Conservation (phyloP, 73 alveolate genomes). For the Breviolum minutum region DNA sequence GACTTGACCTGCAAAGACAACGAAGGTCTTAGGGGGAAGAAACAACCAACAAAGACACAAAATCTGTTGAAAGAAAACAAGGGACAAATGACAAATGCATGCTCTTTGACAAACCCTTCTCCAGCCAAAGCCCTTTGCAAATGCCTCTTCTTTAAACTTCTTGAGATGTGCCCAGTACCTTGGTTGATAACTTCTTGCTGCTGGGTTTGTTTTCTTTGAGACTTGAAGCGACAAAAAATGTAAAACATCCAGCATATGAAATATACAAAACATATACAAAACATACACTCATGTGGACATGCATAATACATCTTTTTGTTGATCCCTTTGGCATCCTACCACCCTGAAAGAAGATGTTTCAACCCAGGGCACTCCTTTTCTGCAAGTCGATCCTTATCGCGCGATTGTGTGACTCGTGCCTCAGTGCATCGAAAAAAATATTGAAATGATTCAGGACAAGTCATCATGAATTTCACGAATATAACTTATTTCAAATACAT, state of each 20-base stretch:
- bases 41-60: background rate
- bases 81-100: background rate
- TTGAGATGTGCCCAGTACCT: conserved; percentile 77
- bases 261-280: too few relatives aligned
- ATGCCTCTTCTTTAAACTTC: conserved; percentile 64
- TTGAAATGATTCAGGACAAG: background rate
- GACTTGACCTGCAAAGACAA: conserved; percentile 25
- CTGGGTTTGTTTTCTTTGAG: background rate
- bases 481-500: too few relatives aligned
- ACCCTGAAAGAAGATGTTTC: background rate
- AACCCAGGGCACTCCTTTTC: conserved; percentile 33
- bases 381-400: conserved; percentile 65
- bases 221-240: background rate
- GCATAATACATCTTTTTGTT: background rate
- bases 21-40: background rate
- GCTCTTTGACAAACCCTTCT: background rate
- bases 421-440: background rate
- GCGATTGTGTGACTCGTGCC: conserved; percentile 22
- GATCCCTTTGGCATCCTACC: background rate
- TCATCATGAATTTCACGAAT: too few relatives aligned
- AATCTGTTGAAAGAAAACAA: background rate
- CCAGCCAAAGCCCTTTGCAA: background rate
- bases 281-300: background rate
- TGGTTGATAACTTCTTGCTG: background rate
- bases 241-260: background rate